A percentile compares a stretch with the other conserved stretches of the same genome.
Evolutionary conservation across 2,329 filamentous ascomycete genomes (phyloP).

Genomic region (Xylariales sp.): DNA sequence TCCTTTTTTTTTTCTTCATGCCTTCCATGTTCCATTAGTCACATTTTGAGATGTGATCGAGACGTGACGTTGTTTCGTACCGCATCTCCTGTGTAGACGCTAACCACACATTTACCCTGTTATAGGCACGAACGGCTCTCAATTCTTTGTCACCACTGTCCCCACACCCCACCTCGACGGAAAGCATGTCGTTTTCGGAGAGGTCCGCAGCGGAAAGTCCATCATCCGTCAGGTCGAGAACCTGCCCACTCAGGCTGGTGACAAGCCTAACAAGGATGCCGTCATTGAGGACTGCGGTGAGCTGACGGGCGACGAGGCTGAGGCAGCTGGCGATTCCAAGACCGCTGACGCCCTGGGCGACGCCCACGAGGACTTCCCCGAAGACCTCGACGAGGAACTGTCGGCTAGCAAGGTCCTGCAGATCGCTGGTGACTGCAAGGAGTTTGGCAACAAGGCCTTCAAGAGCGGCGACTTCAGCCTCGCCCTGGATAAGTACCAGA

Average conservation of each 20-base stretch:
- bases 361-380: constrained; percentile 91
- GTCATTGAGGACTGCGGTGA: constrained; percentile 82
- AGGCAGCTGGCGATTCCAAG: constrained; percentile 56
- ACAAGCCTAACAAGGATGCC: constrained; percentile 73
- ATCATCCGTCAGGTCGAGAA: constrained; percentile 89
- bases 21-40: no score
- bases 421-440: constrained; percentile 83
- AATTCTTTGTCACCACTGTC: constrained; percentile 97
- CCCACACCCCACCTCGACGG: constrained; percentile 90
- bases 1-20: background rate
- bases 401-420: constrained; percentile 66
- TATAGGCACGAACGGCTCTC: constrained; percentile 93
- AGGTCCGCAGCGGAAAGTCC: constrained; percentile 90
- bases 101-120: no score
- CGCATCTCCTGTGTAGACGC: no score
- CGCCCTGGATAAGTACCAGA: constrained; percentile 89
- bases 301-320: constrained; percentile 65
- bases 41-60: no score
- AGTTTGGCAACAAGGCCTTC: constrained; percentile 88
- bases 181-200: constrained; percentile 97
- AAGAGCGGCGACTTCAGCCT: constrained; percentile 68
- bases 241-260: constrained; percentile 64
- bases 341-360: constrained; percentile 78
- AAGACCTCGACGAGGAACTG: constrained; percentile 64
- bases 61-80: no score